Evolutionary conservation across 1,284 basidiomycete species (phyloP).

Genomic region (Ustilago lituana): DNA sequence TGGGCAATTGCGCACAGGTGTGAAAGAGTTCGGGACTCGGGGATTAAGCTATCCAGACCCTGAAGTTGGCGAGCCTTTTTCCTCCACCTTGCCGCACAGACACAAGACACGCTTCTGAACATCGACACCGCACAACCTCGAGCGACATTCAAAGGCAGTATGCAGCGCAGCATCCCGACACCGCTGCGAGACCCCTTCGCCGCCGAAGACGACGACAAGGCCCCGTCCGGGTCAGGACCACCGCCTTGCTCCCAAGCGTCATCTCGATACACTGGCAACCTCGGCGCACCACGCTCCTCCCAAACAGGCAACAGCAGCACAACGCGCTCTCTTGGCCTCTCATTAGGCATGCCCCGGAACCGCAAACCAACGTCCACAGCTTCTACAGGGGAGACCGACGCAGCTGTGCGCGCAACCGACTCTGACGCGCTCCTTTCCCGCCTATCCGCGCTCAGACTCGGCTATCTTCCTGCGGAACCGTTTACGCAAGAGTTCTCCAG

Average conservation of each 20-base stretch:
- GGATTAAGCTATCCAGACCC: too few relatives aligned
- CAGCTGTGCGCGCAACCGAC: slow-evolving; percentile 77
- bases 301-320: too few relatives aligned
- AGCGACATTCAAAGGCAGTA: background rate
- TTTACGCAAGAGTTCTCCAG: slow-evolving; percentile 41
- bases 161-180: slow-evolving; percentile 9
- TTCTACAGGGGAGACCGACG: slow-evolving; percentile 69
- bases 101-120: too few relatives aligned
- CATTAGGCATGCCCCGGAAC: slow-evolving; percentile 24
- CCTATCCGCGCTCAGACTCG: slow-evolving; percentile 70
- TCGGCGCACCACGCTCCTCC: slow-evolving; percentile 5
- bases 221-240: too few relatives aligned
- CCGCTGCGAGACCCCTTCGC: slow-evolving; percentile 24
- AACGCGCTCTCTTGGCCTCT: slow-evolving; percentile 22
- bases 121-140: too few relatives aligned
- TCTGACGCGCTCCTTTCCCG: slow-evolving; percentile 79
- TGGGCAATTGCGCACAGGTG: too few relatives aligned
- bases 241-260: too few relatives aligned
- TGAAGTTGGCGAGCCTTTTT: too few relatives aligned
- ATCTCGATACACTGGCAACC: background rate
- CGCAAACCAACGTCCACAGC: background rate
- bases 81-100: too few relatives aligned
- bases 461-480: slow-evolving; percentile 39
- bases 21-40: too few relatives aligned
- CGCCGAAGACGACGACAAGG: slow-evolving; percentile 12